These are phyloP conservation scores for Aureobasidium sp. DNA, from an alignment of 2,329 filamentous ascomycete genomes.

Conservation along the genomic window DNA sequence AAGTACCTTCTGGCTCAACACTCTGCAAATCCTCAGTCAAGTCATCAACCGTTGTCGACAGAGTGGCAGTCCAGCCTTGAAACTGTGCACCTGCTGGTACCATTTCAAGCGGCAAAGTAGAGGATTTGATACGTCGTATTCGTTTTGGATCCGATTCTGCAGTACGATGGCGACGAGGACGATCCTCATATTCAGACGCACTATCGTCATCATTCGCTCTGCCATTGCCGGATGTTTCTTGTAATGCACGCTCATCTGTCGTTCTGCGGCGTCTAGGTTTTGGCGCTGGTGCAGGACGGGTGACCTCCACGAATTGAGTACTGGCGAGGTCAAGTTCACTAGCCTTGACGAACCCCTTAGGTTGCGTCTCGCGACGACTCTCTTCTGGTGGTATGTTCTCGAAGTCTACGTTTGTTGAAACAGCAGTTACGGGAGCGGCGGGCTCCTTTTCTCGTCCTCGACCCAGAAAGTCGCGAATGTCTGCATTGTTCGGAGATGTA, in stretches of 20 bases:
- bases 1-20: constrained; percentile 15
- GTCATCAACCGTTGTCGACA: background rate
- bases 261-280: constrained; percentile 16
- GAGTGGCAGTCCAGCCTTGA: constrained; percentile 26
- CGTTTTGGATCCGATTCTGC: constrained; percentile 26
- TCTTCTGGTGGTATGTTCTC: constrained; percentile 4
- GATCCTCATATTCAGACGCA: constrained; percentile 16
- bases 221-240: background rate
- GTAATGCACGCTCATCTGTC: constrained; percentile 3
- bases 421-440: background rate
- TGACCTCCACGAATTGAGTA: constrained; percentile 17
- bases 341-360: constrained; percentile 32
- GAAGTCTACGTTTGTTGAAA: background rate
- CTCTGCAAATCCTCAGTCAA: background rate
- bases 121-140: constrained; percentile 37
- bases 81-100: constrained; percentile 33
- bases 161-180: constrained; percentile 28
- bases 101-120: constrained; percentile 43
- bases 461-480: constrained; percentile 19
- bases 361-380: background rate
- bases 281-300: constrained; percentile 2
- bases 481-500: constrained; percentile 17
- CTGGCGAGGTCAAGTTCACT: constrained; percentile 30
- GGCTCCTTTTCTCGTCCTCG: background rate
- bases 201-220: background rate